phyloP scores from a whole-genome alignment of 306 rosid genomes.

The Luffa aegyptiaca region DNA sequence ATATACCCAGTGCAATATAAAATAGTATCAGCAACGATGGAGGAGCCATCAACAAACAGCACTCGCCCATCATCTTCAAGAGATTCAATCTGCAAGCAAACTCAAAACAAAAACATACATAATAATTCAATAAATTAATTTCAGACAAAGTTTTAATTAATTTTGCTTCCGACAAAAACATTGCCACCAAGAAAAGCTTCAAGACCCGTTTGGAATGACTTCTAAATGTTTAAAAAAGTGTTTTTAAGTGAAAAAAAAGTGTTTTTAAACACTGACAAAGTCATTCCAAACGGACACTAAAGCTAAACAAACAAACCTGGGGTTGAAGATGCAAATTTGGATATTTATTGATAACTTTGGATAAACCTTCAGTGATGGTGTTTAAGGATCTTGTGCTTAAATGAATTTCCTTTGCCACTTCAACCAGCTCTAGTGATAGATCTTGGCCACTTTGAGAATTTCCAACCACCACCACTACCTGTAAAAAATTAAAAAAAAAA shows the following conservation, averaged over 20 bases:
- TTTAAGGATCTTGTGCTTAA: conserved; percentile 55
- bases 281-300: too few relatives aligned
- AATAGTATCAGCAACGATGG: conserved; percentile 55
- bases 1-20: conserved; percentile 77
- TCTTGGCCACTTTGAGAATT: conserved; percentile 84
- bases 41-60: conserved; percentile 56
- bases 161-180: not conserved
- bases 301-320: conserved; percentile 25
- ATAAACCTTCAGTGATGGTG: conserved; percentile 51
- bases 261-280: too few relatives aligned
- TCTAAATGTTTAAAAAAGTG: too few relatives aligned
- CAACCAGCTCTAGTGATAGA: conserved; percentile 68
- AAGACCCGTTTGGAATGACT: too few relatives aligned
- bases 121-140: not conserved
- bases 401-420: conserved; percentile 64
- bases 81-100: conserved; percentile 54
- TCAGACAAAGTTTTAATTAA: too few relatives aligned
- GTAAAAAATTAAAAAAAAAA: not conserved
- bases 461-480: conserved; percentile 84
- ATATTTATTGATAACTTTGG: conserved; percentile 69
- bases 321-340: conserved; percentile 59
- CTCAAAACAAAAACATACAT: not conserved
- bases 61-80: conserved; percentile 76
- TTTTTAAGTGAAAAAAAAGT: too few relatives aligned
- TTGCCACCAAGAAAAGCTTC: not conserved